Evolutionary conservation across 306 rosid genomes (phyloP), one percentile per base, ranked within the genome.

Genomic region (Cucurbita maxima): DNA sequence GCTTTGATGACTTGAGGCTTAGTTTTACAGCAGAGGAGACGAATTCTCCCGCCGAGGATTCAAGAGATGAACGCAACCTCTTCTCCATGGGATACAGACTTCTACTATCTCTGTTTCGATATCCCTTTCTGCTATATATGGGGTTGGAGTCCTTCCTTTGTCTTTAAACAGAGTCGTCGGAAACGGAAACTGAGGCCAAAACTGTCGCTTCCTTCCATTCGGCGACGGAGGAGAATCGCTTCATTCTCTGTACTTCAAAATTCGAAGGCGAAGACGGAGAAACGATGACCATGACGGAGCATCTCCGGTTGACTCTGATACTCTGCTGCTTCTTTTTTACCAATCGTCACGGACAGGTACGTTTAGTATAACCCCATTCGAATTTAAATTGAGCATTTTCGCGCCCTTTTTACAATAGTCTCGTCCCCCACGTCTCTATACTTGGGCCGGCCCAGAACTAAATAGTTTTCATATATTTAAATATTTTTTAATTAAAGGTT

Each of bases 11-110:
- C 81, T 86, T 94, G 4, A 91, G 88, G 63, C 18, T 72, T 56
- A 57, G 80, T 2, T 76, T 82, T 11, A 83, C 40, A 37, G 97
- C 95, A 9, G 83, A 69, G 40, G 79, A 61, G n/a, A 88, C 56
- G 51, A 94, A 94, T 13, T 89, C 90, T 54, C 83, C 73, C 0
- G 96, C 84, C 22, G 97, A 87, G 76, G 90, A 82, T 22, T 77
- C 78, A 5, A 93, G 87, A 74, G 92, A 81, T 20, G 89, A 83
- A 20, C 92, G 92, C 64, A 94, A 89, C 64, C 79, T 85, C 89
- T 89, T 93, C 85, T 82, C 97, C 97, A 88, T 62, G 2, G 56
- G 1, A 6, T 15, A 20, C 72, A 44, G 16, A 66, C n/a, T 43
- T 19, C 30, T 5, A 44, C 18, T 43, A 43, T 19, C 53, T 43